Base-by-base conservation (phyloP, 257 asterid genomes). In the Eucommia ulmoides region DNA sequence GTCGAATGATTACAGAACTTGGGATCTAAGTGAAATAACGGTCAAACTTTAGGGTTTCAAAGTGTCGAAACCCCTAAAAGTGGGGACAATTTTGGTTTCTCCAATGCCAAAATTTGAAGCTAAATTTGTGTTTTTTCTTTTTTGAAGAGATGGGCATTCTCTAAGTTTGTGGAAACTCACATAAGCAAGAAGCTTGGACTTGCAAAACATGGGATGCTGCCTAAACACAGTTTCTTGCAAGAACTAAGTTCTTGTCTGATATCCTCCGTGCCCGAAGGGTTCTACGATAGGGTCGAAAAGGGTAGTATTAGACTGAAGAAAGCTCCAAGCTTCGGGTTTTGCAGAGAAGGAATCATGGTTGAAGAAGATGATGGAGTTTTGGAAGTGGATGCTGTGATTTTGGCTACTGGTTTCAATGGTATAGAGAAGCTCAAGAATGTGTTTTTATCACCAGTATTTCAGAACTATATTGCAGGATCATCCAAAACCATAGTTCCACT, bases 351-450 rank as follows among this genome's bases (percentile, higher is more conserved):
- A 11, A 49, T 79, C 14, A 10, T 68, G 52, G 44, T 75, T 12
- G 51, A 67, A 9, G 60, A 45, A 3, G 73, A 69, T 6, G 41
- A 7, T 0, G 60, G 62, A 49, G 61, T 62, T 8, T 38, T 72
- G 8, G 49, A 62, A 52, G 42, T 62, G 0, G 86, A 79, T 49
- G 38, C 73, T 2, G 58, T 79, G 45, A 76, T 73, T 23, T 64
- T 78, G 17, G 74, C 74, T n/a, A 78, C 87, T 1, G 80, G 83
- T 9, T 75, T 61, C 56, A 75, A 51, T 19, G 73, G 74, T 19
- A 54, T 52, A 8, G 65, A 71, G 24, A 68, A 74, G 65, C 77
- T 71, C 44, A 65, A 71, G 47, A 52, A 61, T 20, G 23, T 62
- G 2, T 74, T 78, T 33, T 23, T 24, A 17, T 71, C 77, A 0